Conservation (phyloP, 2,329 filamentous ascomycete genomes). For the Stagonosporopsis vannaccii region DNA sequence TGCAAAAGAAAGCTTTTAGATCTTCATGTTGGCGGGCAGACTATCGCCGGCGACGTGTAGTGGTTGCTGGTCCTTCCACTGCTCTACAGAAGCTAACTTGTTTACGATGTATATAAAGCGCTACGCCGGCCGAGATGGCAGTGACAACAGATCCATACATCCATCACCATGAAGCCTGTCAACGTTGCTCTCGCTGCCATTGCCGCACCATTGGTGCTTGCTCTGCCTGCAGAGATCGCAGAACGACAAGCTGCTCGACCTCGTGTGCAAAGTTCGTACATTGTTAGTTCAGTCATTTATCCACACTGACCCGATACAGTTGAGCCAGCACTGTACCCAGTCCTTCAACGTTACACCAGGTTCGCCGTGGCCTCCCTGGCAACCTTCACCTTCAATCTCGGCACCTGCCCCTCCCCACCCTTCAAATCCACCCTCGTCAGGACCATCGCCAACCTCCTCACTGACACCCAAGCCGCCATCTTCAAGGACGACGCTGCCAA, state of each 20-base stretch:
- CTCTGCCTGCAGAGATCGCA: conserved; percentile 12
- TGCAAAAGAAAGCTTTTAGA: not conserved
- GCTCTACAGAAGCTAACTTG: not conserved
- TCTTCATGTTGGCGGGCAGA: not conserved
- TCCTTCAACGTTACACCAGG: conserved; percentile 24
- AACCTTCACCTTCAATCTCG: conserved; percentile 23
- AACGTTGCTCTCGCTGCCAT: conserved; percentile 18
- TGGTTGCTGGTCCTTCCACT: not conserved
- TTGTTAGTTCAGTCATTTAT: not conserved
- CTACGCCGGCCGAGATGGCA: not conserved
- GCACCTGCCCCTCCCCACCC: conserved; percentile 20
- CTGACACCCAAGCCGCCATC: conserved; percentile 23
- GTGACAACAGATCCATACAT: not conserved
- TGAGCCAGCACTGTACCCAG: conserved; percentile 13
- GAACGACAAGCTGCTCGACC: conserved; percentile 9
- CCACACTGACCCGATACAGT: conserved; percentile 9
- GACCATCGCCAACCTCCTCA: conserved; percentile 11
- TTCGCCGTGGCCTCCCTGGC: conserved; percentile 24
- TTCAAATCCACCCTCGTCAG: conserved; percentile 21
- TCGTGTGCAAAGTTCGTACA: conserved; percentile 6
- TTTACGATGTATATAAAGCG: conserved; percentile 1
- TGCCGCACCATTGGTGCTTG: conserved; percentile 9
- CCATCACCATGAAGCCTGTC: conserved; percentile 17
- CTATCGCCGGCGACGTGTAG: not conserved
- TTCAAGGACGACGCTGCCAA: conserved; percentile 20